Conservation (phyloP, 2,329 filamentous ascomycete species). For the Diaporthe vaccinii region DNA sequence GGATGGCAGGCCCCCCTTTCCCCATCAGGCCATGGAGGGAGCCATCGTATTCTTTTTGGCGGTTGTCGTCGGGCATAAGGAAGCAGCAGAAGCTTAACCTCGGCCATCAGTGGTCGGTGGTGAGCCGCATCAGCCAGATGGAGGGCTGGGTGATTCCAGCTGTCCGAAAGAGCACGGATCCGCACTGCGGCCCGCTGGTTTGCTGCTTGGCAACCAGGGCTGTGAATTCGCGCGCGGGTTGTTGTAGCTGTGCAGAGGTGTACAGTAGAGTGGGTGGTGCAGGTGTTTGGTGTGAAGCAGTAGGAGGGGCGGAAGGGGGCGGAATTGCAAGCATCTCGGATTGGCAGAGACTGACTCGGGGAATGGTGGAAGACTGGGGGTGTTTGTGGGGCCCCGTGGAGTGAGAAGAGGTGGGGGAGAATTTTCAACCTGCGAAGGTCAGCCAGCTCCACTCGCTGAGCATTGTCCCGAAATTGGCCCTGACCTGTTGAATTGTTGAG, state of each 20-base stretch:
- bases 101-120: slow-evolving; percentile 2
- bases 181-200: slow-evolving; percentile 20
- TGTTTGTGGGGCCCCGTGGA: slow-evolving; percentile 21
- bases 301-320: neutral
- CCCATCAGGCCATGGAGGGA: neutral
- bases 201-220: slow-evolving; percentile 19
- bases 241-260: neutral
- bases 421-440: neutral
- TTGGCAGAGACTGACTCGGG: slow-evolving; percentile 23
- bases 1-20: neutral
- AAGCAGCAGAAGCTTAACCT: slow-evolving; percentile 30
- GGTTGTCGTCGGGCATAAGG: slow-evolving; percentile 21
- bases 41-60: neutral
- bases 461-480: slow-evolving; percentile 25
- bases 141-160: slow-evolving; percentile 7
- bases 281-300: neutral
- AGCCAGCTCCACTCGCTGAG: slow-evolving; percentile 21
- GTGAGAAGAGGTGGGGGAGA: neutral
- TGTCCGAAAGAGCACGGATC: slow-evolving; percentile 33
- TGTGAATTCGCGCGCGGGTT: neutral
- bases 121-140: slow-evolving; percentile 24
- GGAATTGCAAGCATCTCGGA: slow-evolving; percentile 1
- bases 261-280: neutral
- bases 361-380: neutral
- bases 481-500: neutral